Base-by-base conservation (phyloP, 2,329 filamentous ascomycete genomes). In the Xylaria sp. region DNA sequence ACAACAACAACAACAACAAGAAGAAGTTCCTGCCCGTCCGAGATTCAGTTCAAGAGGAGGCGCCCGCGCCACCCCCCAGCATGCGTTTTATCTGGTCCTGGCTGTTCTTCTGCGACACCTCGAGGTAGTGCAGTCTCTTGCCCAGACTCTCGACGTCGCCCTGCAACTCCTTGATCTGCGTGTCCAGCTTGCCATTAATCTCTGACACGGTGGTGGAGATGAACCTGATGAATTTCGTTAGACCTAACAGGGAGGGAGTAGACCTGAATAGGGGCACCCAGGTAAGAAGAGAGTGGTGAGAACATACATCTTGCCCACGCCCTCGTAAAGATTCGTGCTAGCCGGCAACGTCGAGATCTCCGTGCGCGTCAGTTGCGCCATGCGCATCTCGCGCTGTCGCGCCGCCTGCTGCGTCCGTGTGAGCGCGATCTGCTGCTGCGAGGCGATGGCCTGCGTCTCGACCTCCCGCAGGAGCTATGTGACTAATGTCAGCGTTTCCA, bases 21-120 rank as follows among this genome's bases (percentile, higher is more conserved):
- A 23, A 23, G 23, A 23, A 23, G 23, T 23, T 23, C 5, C 23
- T 23, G 23, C 23, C 5, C 23, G 23, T 23, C 23, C 23, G 23
- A 23, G 23, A 23, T 23, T 23, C 23, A 23, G 23, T 18, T 10
- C 16, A 42, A 71, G 68, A 65, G 57, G 70, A 63, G 48, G 65
- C 63, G 56, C 75, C 50, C 44, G 49, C 55, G 9, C 62, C 76
- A 18, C 78, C 79, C 55, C 82, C 76, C 70, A 97, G 82, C 72
- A 97, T 93, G 75, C 92, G 89, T 73, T 96, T 89, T 67, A 97
- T 88, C 71, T 96, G 91, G 66, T 92, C 87, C 68, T 89, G 87
- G 75, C 92, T 96, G 71, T 97, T 99, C 79, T 95, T 92, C 73
- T 91, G 89, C 54, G 94, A 97, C 59, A 91, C 96, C 78, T 97